A percentile compares a stretch with the other conserved stretches of the same genome.
These are phyloP conservation scores for Amanita exitialis DNA, from an alignment of 768 basidiomycete genomes.

Conservation along the genomic window DNA sequence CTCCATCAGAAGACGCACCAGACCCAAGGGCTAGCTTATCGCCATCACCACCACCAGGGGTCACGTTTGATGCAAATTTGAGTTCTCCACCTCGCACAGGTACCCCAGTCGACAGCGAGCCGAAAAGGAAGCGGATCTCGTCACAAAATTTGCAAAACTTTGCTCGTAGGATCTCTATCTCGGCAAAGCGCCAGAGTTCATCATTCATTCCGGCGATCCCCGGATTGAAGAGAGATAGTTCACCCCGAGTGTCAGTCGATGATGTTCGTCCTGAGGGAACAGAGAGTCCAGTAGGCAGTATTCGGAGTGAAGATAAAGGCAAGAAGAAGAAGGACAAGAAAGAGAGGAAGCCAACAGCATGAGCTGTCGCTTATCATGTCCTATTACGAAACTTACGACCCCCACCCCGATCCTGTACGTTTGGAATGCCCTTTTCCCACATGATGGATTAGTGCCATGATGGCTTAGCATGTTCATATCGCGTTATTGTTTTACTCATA, in stretches of 20 bases:
- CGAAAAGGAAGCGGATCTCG: constrained; percentile 71
- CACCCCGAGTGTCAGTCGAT: constrained; percentile 35
- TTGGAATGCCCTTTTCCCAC: background rate
- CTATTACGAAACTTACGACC: constrained; percentile 16
- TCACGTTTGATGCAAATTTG: constrained; percentile 58
- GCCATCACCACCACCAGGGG: constrained; percentile 24
- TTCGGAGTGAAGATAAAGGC: constrained; percentile 41
- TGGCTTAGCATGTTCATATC: background rate
- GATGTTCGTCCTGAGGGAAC: constrained; percentile 35
- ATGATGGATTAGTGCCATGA: background rate
- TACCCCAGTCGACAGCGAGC: constrained; percentile 65
- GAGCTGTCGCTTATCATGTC: background rate
- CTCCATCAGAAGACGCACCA: background rate
- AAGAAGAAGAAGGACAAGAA: constrained; percentile 57
- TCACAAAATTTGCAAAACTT: constrained; percentile 82
- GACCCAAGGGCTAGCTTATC: background rate
- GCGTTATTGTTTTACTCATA: background rate
- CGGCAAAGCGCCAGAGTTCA: constrained; percentile 45
- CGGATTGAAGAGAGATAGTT: constrained; percentile 42
- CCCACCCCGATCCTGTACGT: constrained; percentile 3
- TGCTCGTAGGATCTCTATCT: constrained; percentile 64
- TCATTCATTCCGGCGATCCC: constrained; percentile 41
- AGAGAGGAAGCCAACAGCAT: constrained; percentile 35
- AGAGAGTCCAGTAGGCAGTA: constrained; percentile 49
- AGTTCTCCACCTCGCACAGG: constrained; percentile 55